These are phyloP conservation scores for Fusarium graminum DNA, from an alignment of 2,329 filamentous ascomycete species.

Conservation along the genomic window DNA sequence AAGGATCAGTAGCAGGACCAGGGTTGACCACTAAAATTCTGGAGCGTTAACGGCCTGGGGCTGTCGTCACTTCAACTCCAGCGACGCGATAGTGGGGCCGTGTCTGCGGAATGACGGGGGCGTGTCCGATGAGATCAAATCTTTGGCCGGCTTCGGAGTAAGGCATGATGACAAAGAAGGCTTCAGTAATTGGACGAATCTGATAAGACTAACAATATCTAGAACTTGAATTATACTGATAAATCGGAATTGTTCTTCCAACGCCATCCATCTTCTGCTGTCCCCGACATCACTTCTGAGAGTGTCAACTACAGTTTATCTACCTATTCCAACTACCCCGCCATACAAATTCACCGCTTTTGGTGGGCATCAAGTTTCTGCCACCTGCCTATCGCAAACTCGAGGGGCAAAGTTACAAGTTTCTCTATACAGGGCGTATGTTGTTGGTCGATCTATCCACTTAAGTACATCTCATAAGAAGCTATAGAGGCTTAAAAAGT, in stretches of 20 bases:
- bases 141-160: conserved; percentile 47
- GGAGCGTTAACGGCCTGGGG: conserved; percentile 1
- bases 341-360: conserved; percentile 47
- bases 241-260: not conserved
- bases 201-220: conserved; percentile 31
- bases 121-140: conserved; percentile 20
- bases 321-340: conserved; percentile 39
- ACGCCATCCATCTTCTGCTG: not conserved
- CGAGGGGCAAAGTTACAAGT: conserved; percentile 18
- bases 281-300: not conserved
- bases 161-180: conserved; percentile 45
- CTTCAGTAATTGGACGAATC: conserved; percentile 43
- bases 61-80: conserved; percentile 40
- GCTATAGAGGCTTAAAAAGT: not conserved
- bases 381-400: conserved; percentile 25
- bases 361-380: conserved; percentile 44
- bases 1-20: conserved; percentile 28
- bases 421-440: conserved; percentile 1
- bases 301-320: not conserved
- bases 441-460: not conserved
- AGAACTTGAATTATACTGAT: not conserved
- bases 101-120: conserved; percentile 19
- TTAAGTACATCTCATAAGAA: not conserved
- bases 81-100: conserved; percentile 36
- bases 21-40: conserved; percentile 34